Evolutionary conservation across 441 rosid species (phyloP), one percentile per base, ranked within the genome.

Genomic region (Gossypium schwendimanii): DNA sequence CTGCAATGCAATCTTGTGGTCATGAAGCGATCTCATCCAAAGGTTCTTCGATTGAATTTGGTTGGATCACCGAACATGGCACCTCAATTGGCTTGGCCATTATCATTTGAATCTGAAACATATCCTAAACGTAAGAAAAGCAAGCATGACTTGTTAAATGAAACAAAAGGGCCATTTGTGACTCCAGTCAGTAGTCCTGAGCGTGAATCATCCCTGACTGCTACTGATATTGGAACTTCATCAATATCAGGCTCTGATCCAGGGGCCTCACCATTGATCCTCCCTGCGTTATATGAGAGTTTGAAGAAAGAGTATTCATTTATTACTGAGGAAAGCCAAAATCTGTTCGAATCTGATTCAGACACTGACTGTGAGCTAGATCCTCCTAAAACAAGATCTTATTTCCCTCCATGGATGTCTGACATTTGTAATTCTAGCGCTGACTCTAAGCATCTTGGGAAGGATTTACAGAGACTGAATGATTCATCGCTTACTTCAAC

Each of bases 121-220:
- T 76, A 72, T 73, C 69, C 79, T 15, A 73, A 78, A 60, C 73
- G 53, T 4, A 77, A 78, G 17, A 80, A 80, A 64, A 81, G 65
- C 53, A 63, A 76, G 77, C 63, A 52, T 39, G 80, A 68, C 39
- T 66, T 69, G 67, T 33, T 70, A 41, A 49, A 63, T 39, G 70
- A 64, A 71, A 78, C 74, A 47, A 77, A 74, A 70, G 89, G 87
- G 54, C 94, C 91, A 12, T 83, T 81, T 74, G 94, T 89, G 82
- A 87, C 89, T 78, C 94, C 94, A 0, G 84, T 86, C 18, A 86
- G 91, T 74, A 89, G 91, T 84, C 94, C 94, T 39, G 90, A 86
- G 39, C 91, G 78, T 41, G 94, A 83, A 74, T 83, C 86, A 14
- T 75, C 84, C 4, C 67, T 78, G 6, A 75, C 85, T 3, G 65